Evolutionary conservation across 2,329 filamentous ascomycete species (phyloP), one percentile per base, ranked within the genome.

Genomic region (Monosporascus cannonballus): DNA sequence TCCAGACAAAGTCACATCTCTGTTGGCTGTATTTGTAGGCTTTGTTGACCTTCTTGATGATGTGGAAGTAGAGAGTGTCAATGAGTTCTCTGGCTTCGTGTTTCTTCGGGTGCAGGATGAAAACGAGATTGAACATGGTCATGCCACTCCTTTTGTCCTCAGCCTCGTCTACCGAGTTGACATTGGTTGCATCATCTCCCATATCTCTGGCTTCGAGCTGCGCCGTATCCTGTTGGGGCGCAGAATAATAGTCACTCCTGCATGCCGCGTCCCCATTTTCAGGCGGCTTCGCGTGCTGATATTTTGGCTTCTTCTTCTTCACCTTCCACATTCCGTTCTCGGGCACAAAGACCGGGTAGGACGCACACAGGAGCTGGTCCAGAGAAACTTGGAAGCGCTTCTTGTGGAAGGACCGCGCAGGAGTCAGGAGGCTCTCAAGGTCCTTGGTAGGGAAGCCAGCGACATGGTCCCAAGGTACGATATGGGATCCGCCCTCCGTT

Each of bases 111-210:
- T 90, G 87, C 58, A 96, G 75, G 49, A 96, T 89, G 68, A 97
- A 97, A 24, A 97, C 91, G 11, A 96, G 81, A 68, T 96, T 96
- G 72, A 99, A 99, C 93, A 97, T 97, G 57, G 86, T 91, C 89
- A 97, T 92, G 47, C 83, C 82, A 59, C 79, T 83, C 60, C 76
- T 76, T 66, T 89, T 85, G 64, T 83, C 77, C 56, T 86, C 77
- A 41, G 76, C 69, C 54, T 76, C 74, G 47, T 66, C 59, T 34
- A 56, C 55, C 3, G 41, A 59, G 15, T 69, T 71, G 9, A 64
- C 69, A 48, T 64, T 70, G n/a, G 54, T 67, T n/a, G 56, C 58
- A n/a, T 65, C 64, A 42, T 67, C 68, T 4, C 60, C 61, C 56
- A 61, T 61, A 50, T 66, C 64, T 24, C 52, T 61, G 2, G 51